Evolutionary conservation across 2,329 filamentous ascomycete genomes (phyloP).

Genomic region (Paraconiothyrium sp.): DNA sequence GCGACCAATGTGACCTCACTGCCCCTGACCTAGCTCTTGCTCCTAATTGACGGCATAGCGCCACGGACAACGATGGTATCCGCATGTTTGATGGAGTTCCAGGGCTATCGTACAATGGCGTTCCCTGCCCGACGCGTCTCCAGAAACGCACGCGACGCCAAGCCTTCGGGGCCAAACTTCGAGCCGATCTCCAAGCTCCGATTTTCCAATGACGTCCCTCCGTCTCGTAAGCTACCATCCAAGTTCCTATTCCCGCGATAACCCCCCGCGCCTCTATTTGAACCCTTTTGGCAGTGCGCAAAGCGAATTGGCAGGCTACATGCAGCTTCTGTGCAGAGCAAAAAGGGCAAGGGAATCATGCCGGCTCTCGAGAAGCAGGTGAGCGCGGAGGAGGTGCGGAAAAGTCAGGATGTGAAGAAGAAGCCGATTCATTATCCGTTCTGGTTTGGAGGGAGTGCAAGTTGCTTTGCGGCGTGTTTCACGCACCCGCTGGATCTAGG

Average conservation of each 20-base stretch:
- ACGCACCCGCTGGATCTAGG: slow-evolving; percentile 94
- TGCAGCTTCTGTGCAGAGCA: slow-evolving; percentile 34
- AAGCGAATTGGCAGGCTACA: slow-evolving; percentile 31
- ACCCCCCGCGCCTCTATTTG: slow-evolving; percentile 18
- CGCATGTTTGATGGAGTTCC: slow-evolving; percentile 34
- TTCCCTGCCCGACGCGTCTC: slow-evolving; percentile 18
- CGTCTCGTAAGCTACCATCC: slow-evolving; percentile 26
- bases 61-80: slow-evolving; percentile 32
- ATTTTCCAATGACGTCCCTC: slow-evolving; percentile 41
- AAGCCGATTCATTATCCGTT: slow-evolving; percentile 59
- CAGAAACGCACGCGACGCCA: slow-evolving; percentile 36
- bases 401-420: slow-evolving; percentile 55
- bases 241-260: slow-evolving; percentile 8
- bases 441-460: slow-evolving; percentile 97
- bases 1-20: slow-evolving; percentile 21
- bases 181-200: slow-evolving; percentile 24
- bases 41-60: slow-evolving; percentile 33
- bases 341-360: slow-evolving; percentile 40
- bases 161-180: slow-evolving; percentile 21
- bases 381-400: slow-evolving; percentile 44
- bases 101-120: slow-evolving; percentile 10
- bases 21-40: slow-evolving; percentile 16
- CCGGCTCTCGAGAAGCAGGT: slow-evolving; percentile 50
- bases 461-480: slow-evolving; percentile 87
- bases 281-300: slow-evolving; percentile 7